These are phyloP conservation scores for Rhexocercosporidium sp. DNA, from an alignment of 2,329 filamentous ascomycete species.

Conservation along the genomic window DNA sequence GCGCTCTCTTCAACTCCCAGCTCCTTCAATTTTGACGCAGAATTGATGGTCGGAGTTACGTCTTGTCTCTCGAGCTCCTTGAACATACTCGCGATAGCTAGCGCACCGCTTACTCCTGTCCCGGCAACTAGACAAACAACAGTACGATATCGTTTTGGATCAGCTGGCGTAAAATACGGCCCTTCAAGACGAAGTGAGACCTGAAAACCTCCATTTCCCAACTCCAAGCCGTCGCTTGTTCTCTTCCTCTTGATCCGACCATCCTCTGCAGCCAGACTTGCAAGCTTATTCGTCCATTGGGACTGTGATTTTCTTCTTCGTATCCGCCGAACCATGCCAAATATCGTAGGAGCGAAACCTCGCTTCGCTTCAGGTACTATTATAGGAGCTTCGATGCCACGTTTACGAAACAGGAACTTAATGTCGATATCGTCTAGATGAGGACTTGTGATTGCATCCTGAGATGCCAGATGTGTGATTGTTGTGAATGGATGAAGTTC, in stretches of 20 bases:
- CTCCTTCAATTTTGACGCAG: not conserved
- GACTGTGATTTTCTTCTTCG: not conserved
- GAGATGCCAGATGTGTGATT: conserved; percentile 27
- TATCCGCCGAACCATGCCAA: conserved; percentile 3
- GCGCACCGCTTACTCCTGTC: conserved; percentile 36
- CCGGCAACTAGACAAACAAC: conserved; percentile 34
- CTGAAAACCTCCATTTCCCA: not conserved
- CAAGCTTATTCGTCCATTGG: conserved; percentile 14
- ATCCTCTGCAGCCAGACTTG: not conserved
- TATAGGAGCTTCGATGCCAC: not conserved
- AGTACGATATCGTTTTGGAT: conserved; percentile 33
- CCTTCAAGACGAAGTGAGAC: conserved; percentile 33
- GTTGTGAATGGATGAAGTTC: conserved; percentile 41
- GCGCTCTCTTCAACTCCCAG: not conserved
- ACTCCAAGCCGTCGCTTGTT: not conserved
- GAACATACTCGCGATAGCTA: conserved; percentile 37
- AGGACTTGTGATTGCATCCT: conserved; percentile 19
- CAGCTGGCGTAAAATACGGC: conserved; percentile 39
- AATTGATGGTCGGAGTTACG: not conserved
- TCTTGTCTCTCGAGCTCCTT: conserved; percentile 18
- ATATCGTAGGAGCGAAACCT: not conserved
- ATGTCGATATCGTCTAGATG: conserved; percentile 26
- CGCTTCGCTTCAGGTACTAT: not conserved
- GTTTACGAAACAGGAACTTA: conserved; percentile 16
- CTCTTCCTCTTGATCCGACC: not conserved